Evolutionary conservation across 208 protist species (phyloP).

Genomic region (Trypanosoma avium): DNA sequence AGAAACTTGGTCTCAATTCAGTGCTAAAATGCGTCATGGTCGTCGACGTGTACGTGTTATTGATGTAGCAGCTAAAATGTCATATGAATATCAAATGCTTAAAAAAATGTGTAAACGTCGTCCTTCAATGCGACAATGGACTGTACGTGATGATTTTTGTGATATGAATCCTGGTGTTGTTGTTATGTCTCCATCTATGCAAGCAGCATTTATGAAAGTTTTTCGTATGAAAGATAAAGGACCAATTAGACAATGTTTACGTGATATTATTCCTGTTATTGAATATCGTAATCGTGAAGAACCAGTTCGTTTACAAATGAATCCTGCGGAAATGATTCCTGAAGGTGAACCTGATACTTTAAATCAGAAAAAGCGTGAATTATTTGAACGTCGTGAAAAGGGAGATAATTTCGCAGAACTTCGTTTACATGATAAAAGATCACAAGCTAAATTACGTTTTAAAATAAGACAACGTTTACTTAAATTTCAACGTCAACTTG

Average conservation of each 20-base stretch:
- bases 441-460: slow-evolving; percentile 85
- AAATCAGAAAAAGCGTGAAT: slow-evolving; percentile 87
- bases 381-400: slow-evolving; percentile 79
- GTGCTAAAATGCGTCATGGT: slow-evolving; percentile 74
- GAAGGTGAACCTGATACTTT: slow-evolving; percentile 84
- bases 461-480: slow-evolving; percentile 82
- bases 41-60: slow-evolving; percentile 81
- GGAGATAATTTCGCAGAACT: slow-evolving; percentile 74
- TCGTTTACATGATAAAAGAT: slow-evolving; percentile 66
- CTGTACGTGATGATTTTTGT: slow-evolving; percentile 84
- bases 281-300: slow-evolving; percentile 87
- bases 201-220: slow-evolving; percentile 90
- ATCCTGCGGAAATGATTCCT: slow-evolving; percentile 72
- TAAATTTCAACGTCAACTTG: slow-evolving; percentile 85
- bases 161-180: slow-evolving; percentile 87
- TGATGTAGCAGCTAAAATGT: slow-evolving; percentile 89
- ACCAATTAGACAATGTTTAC: slow-evolving; percentile 75
- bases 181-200: slow-evolving; percentile 89
- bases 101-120: slow-evolving; percentile 86
- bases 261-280: slow-evolving; percentile 88
- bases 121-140: slow-evolving; percentile 87
- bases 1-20: slow-evolving; percentile 88
- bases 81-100: slow-evolving; percentile 92
- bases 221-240: slow-evolving; percentile 87
- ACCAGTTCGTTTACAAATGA: slow-evolving; percentile 41